A percentile compares a stretch with the other conserved stretches of the same genome.
These are phyloP conservation scores for Aplosporella prunicola DNA, from an alignment of 2,329 filamentous ascomycete species.

Conservation along the genomic window DNA sequence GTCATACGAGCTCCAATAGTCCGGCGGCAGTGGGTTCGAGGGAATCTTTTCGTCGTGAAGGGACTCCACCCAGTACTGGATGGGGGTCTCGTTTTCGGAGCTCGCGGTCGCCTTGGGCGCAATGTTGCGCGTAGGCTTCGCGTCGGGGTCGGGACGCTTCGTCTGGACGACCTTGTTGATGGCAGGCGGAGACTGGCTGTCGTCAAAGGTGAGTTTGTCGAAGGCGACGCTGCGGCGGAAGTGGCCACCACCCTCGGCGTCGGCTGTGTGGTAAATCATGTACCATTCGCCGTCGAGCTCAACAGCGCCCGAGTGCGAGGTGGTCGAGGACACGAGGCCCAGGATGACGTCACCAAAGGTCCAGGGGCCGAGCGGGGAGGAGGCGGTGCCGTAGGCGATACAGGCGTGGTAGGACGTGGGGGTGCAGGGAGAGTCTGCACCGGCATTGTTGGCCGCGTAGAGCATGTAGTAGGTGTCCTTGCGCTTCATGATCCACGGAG, in stretches of 20 bases:
- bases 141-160: conserved; percentile 14
- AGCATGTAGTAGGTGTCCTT: conserved; percentile 31
- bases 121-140: conserved; percentile 25
- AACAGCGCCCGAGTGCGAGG: conserved; percentile 29
- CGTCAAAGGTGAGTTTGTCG: conserved; percentile 26
- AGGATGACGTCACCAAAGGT: conserved; percentile 27
- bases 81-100: conserved; percentile 20
- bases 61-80: conserved; percentile 31
- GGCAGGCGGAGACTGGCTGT: conserved; percentile 15
- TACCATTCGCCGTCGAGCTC: conserved; percentile 22
- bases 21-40: conserved; percentile 26
- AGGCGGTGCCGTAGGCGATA: conserved; percentile 29
- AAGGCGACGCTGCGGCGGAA: conserved; percentile 31
- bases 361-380: conserved; percentile 29
- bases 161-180: conserved; percentile 26
- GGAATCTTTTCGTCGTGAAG: conserved; percentile 26
- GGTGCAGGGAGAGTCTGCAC: conserved; percentile 27
- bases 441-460: conserved; percentile 33
- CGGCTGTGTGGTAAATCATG: conserved; percentile 30
- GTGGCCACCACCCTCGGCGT: conserved; percentile 26
- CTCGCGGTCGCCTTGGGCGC: conserved; percentile 20
- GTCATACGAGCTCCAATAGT: conserved; percentile 30
- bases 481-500: conserved; percentile 31
- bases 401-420: conserved; percentile 33
- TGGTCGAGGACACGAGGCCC: conserved; percentile 30